These are phyloP conservation scores for Ascochyta clinopodiicola DNA, from an alignment of 2,329 filamentous ascomycete genomes.

Conservation along the genomic window DNA sequence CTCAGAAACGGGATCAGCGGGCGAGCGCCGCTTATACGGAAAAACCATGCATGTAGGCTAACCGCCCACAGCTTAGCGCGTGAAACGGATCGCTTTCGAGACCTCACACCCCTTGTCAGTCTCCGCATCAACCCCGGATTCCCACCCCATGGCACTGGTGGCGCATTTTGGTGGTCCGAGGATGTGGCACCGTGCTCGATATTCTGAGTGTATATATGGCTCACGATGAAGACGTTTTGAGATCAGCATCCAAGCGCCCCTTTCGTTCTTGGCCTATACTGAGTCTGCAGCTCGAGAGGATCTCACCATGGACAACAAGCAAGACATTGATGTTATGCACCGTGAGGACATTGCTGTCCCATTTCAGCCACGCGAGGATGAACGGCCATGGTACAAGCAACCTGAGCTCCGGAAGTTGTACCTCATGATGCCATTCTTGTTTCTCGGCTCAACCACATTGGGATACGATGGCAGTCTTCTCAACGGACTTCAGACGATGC, in stretches of 20 bases:
- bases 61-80: neutral
- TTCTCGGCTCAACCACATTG: constrained; percentile 25
- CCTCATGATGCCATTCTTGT: constrained; percentile 27
- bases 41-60: constrained; percentile 17
- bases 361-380: constrained; percentile 16
- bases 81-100: neutral
- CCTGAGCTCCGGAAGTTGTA: constrained; percentile 29
- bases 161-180: neutral
- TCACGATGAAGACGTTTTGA: neutral
- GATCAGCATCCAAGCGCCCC: constrained; percentile 1
- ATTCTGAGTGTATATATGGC: constrained; percentile 9
- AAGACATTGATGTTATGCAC: constrained; percentile 19
- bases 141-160: constrained; percentile 8
- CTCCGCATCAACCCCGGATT: constrained; percentile 12
- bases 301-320: constrained; percentile 13
- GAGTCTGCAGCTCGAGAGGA: no score
- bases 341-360: constrained; percentile 16
- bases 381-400: constrained; percentile 26
- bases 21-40: constrained; percentile 7
- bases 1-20: neutral
- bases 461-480: constrained; percentile 28
- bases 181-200: neutral
- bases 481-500: constrained; percentile 30
- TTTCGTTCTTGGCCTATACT: neutral
- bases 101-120: neutral